Base-by-base conservation (phyloP, 345 rosid genomes). In the Jatropha curcas region DNA sequence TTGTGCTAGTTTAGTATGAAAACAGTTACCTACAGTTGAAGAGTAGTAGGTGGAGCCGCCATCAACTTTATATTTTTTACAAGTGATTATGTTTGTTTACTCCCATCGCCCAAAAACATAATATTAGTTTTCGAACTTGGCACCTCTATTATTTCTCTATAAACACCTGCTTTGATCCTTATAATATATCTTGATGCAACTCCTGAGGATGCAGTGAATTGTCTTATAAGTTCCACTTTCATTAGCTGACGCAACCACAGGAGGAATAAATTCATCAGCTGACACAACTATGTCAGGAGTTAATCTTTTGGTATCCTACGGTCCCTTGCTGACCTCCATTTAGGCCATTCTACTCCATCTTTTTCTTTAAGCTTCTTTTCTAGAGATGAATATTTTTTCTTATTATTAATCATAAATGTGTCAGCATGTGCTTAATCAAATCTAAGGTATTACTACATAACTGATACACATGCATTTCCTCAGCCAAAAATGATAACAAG, bases 351-450 rank as follows among this genome's bases (percentile, higher is more conserved):
- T 37, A 53, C 37, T 14, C 37, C 71, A 7, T 35, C 45, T 58
- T 60, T 63, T 46, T 46, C 72, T 33, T 53, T 68, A 60, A 69
- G 75, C 69, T 50, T 75, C 60, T 71, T 70, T 25, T 31, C 65
- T 51, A 61, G 39, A 19, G 67, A 30, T 20, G 24, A 59, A 34
- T 13, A 1, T 24, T 53, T 43, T 71, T 75, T 67, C 20, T 11
- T 63, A 41, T 41, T 41, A 41, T 41, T 41, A 7, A 67, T 74
- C 70, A 82, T 72, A 72, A 79, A 82, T 16, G 76, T 45, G 65
- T 82, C 85, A 1, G 85, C 78, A 79, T 65, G 76, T 70, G 72
- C 76, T 76, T 82, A 45, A 82, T 45, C 77, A 82, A 58, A 35
- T 82, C 82, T 12, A 82, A 72, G 6, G 72, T 56, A 68, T 78